Percentiles rank a stretch among this genome's conserved stretches.
phyloP scores from a whole-genome alignment of 2,329 filamentous ascomycete genomes.

The Verticillium dahliae region DNA sequence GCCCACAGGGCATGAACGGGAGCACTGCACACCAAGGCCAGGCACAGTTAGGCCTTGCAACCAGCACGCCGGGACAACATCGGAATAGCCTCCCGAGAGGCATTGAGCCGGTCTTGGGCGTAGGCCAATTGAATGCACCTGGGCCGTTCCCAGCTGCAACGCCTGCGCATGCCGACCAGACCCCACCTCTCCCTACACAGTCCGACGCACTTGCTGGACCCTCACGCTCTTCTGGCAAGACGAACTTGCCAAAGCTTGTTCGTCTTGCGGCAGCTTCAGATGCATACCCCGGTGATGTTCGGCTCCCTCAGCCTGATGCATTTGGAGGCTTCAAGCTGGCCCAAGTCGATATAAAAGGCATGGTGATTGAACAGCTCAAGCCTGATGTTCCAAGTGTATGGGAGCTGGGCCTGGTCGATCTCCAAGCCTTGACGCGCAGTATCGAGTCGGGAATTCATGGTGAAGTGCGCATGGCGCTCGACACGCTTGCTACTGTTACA shows the following conservation, averaged over 20 bases:
- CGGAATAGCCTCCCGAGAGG: slow-evolving; percentile 46
- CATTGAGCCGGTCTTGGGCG: slow-evolving; percentile 36
- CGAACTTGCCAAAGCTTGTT: slow-evolving; percentile 19
- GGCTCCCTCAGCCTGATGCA: slow-evolving; percentile 40
- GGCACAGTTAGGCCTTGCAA: slow-evolving; percentile 35
- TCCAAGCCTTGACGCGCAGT: slow-evolving; percentile 82
- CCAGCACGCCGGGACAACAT: slow-evolving; percentile 34
- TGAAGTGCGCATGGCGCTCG: slow-evolving; percentile 84
- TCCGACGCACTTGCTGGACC: neutral
- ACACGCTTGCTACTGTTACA: slow-evolving; percentile 66
- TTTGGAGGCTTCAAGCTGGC: slow-evolving; percentile 69
- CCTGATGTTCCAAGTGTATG: slow-evolving; percentile 68
- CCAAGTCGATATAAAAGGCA: slow-evolving; percentile 56
- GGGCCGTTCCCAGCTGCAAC: slow-evolving; percentile 39
- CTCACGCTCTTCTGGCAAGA: neutral
- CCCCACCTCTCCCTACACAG: slow-evolving; percentile 16
- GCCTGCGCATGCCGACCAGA: slow-evolving; percentile 32
- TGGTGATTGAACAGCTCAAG: slow-evolving; percentile 60
- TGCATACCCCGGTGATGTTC: slow-evolving; percentile 44
- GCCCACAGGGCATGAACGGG: slow-evolving; percentile 41
- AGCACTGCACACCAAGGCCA: slow-evolving; percentile 37
- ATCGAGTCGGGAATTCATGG: slow-evolving; percentile 83
- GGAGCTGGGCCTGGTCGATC: slow-evolving; percentile 83
- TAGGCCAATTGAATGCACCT: slow-evolving; percentile 25
- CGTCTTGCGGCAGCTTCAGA: slow-evolving; percentile 39